Evolutionary conservation across 257 asterid species (phyloP), one percentile per base, ranked within the genome.

Genomic region (Catharanthus roseus): DNA sequence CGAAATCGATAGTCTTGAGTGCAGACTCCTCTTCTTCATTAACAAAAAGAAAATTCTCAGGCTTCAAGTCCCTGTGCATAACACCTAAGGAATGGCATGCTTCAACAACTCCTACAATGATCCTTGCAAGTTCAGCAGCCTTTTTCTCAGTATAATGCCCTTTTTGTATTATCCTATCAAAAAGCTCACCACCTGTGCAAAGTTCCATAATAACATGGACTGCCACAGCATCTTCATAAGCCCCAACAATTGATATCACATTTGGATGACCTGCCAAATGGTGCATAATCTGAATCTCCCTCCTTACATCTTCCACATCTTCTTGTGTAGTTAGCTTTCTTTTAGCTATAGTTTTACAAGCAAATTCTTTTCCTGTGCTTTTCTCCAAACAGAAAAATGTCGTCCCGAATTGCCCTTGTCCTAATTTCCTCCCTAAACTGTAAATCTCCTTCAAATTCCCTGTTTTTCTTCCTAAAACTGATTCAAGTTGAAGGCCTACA

Each of bases 261-360:
- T 66, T 90, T 0, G 91, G 90, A 18, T 85, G 82, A 3, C 92
- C 96, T 0, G 95, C 86, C 74, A 92, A 84, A 75, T 92, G 96
- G 61, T 90, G 98, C 98, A 92, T 85, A 55, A 89, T 92, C 83
- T 88, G 95, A 72, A 92, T 80, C 86, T 92, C 96, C 57, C 98
- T 85, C 79, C 96, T 84, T 42, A 92, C 96, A 74, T 92, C 98
- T 50, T 92, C 96, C 72, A 92, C 91, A 68, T 92, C 98, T 38
- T 90, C 96, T 51, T 69, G 75, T 2, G 87, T 84, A 31, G 84
- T 65, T 31, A 92, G 58, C 61, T 92, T 92, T 65, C 96, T 77
- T 84, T 90, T 92, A 0, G 96, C 92, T 18, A 92, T 92, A 1
- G 92, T 78, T 70, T 92, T 92, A 64, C 98, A 92, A 0, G 98